Base-by-base conservation (phyloP, 805 yeast species). In the Kregervanrija delftensis region DNA sequence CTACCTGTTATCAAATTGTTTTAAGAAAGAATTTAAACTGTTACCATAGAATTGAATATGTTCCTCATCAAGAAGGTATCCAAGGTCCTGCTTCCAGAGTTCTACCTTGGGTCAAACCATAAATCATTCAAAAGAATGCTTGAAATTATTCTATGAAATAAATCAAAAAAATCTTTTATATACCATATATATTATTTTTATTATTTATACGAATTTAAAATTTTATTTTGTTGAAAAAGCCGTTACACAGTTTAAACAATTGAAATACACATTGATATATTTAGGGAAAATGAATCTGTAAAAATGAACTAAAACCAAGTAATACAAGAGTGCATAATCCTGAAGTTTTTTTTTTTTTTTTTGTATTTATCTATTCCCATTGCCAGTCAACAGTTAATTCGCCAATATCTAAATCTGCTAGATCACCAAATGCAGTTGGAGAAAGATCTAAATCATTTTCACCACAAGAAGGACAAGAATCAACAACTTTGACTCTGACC, bases 1-100 rank as follows among this genome's bases (percentile, higher is more conserved):
- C 96, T 37, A 79, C 95, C 44, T 86, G 96, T 67, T 89, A 77
- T 73, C 96, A 88, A 73, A 84, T 88, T 64, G 83, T 85, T 41
- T 74, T 88, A 73, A 83, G 96, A 75, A 88, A 88, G 80, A 89
- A 88, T 68, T 60, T 88, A 61, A 89, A 88, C 69, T 71, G 86
- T 46, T 82, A 83, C 64, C 91, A 86, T 65, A 81, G 96, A 67
- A 72, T 86, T 54, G 85, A 86, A 63, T 86, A 83, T 60, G 71
- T 86, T 60, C 91, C 95, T 42, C 63, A 65, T 47, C 96, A 88
- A 74, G 76, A 76, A 57, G 96, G 95, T 44, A 68, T 87, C 48
- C 71, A 73, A 53, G 71, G 74, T 41, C 84, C 86, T 38, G 63
- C 79, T 40, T 65, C 68, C 37, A 73, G 74, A 56, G 79, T 82